Evolutionary conservation across 768 basidiomycete genomes (phyloP).

Genomic region (Tylopilus sp.): DNA sequence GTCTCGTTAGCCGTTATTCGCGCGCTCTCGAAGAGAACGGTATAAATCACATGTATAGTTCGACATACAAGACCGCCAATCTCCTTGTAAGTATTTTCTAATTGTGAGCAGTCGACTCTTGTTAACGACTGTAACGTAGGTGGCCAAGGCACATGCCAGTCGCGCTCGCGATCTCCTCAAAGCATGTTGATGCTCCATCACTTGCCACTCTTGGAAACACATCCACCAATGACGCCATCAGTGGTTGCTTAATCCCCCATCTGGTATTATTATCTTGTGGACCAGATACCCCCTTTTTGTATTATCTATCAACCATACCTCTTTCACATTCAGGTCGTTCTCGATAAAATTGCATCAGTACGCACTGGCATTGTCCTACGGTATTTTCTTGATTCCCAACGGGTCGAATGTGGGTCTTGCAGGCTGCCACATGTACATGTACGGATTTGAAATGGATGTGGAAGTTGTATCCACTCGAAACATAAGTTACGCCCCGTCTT

Average conservation of each 20-base stretch:
- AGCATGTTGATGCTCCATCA: slow-evolving; percentile 41
- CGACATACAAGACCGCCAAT: slow-evolving; percentile 82
- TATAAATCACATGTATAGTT: slow-evolving; percentile 83
- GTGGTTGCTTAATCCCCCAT: background rate
- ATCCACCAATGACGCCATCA: background rate
- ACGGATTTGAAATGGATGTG: background rate
- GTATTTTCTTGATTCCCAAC: slow-evolving; percentile 7
- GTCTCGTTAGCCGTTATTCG: slow-evolving; percentile 75
- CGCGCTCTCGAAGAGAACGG: slow-evolving; percentile 66
- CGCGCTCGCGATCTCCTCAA: slow-evolving; percentile 58
- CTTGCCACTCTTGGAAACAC: background rate
- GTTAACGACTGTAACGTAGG: slow-evolving; percentile 31
- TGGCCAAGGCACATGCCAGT: slow-evolving; percentile 53
- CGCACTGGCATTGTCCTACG: slow-evolving; percentile 3
- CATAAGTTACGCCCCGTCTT: too few species aligned
- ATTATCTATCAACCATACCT: too few species aligned
- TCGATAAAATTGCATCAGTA: background rate
- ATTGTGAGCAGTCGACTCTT: background rate
- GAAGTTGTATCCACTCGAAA: background rate
- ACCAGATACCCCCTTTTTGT: slow-evolving; percentile 17
- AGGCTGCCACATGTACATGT: background rate
- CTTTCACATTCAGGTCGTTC: background rate
- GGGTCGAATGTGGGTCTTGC: background rate
- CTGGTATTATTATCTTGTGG: slow-evolving; percentile 11
- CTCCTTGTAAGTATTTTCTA: slow-evolving; percentile 48